These are phyloP conservation scores for Brasenia schreberi DNA, from an alignment of 164 flowering plant species.

Conservation along the genomic window DNA sequence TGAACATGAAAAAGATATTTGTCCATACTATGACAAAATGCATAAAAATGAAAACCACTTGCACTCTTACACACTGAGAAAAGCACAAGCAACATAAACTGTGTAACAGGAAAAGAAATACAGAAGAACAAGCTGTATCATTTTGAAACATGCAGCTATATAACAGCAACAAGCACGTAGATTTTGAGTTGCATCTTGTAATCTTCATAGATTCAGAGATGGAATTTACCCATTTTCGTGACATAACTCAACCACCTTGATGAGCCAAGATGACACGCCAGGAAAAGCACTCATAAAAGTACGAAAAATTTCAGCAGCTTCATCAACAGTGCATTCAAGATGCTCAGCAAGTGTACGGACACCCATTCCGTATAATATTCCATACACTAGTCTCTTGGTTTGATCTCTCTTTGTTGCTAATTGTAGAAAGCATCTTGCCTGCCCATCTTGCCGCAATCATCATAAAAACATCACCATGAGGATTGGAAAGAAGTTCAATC, in stretches of 20 bases:
- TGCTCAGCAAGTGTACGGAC: constrained; percentile 75
- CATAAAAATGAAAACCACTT: too few species aligned
- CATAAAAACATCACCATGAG: constrained; percentile 71
- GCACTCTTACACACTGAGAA: too few species aligned
- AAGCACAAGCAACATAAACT: too few species aligned
- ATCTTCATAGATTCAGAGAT: not conserved
- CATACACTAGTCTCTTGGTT: constrained; percentile 87
- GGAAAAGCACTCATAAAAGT: constrained; percentile 79
- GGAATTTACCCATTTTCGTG: constrained; percentile 65
- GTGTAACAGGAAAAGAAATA: too few species aligned
- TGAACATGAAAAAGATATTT: too few species aligned
- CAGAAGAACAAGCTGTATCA: too few species aligned
- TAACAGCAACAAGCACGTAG: too few species aligned
- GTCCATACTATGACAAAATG: too few species aligned
- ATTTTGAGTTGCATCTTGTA: not conserved
- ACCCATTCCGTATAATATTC: constrained; percentile 98
- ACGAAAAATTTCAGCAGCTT: constrained; percentile 70
- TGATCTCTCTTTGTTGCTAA: constrained; percentile 66
- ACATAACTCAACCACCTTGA: constrained; percentile 58
- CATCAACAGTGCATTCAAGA: constrained; percentile 61
- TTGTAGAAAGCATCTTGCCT: constrained; percentile 38
- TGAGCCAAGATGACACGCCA: constrained; percentile 90
- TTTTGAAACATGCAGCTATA: too few species aligned
- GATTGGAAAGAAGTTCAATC: constrained; percentile 59
- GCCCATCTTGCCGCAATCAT: constrained; percentile 95